Conservation (phyloP, 257 asterid species). For the Fraxinus cuspidata region DNA sequence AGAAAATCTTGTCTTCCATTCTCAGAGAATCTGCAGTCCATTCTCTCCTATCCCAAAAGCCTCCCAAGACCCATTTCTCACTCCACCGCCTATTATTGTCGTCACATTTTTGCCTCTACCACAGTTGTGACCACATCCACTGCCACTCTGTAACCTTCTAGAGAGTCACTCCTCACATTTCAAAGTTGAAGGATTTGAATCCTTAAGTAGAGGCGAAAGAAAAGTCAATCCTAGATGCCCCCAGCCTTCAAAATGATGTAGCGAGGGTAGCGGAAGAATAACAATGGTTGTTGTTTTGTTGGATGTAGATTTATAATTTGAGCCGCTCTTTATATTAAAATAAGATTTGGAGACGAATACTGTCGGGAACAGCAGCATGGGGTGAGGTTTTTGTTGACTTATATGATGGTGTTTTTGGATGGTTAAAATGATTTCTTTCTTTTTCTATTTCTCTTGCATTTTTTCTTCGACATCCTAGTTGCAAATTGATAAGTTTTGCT, state of each 20-base stretch:
- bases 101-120: background rate
- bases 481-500: too few relatives aligned
- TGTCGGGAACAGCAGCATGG: background rate
- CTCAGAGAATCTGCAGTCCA: background rate
- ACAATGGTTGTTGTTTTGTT: background rate
- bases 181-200: too few relatives aligned
- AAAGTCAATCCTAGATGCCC: background rate
- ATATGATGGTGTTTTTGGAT: background rate
- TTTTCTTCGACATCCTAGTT: too few relatives aligned
- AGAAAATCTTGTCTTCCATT: background rate
- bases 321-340: background rate
- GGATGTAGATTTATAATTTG: background rate
- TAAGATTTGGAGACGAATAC: background rate
- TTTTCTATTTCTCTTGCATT: too few relatives aligned
- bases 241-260: background rate
- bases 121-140: too few relatives aligned
- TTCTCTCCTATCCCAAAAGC: background rate
- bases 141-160: too few relatives aligned
- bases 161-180: too few relatives aligned
- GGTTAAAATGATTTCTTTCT: too few relatives aligned
- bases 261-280: background rate
- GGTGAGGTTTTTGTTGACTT: too few relatives aligned
- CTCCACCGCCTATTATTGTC: background rate
- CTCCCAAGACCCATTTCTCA: background rate
- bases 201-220: background rate